Evolutionary conservation across 345 rosid genomes (phyloP), one percentile per base, ranked within the genome.

Genomic region (Nephelium lappaceum): DNA sequence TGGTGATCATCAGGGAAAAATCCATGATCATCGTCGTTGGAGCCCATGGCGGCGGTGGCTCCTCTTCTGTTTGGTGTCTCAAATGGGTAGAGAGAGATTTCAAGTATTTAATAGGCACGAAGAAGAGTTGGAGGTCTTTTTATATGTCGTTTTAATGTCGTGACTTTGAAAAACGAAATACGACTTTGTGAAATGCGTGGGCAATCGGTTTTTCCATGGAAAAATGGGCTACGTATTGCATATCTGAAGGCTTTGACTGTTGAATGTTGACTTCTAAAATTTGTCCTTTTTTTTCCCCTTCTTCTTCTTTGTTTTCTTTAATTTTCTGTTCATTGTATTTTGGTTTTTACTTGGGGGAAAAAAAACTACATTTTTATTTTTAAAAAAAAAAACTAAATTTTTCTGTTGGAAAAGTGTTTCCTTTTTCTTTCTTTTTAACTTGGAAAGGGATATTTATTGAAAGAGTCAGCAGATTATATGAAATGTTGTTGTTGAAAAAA

Each of bases 201-300:
- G 36, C 67, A 51, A 31, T 16, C 25, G 77, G 60, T 25, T 65
- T 71, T 69, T 31, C 36, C 36, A 31, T 31, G 36, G 36, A 31
- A 31, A 27, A 31, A 31, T 31, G 3, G 36, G 36, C 36, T 2
- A 31, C 36, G 36, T 31, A 31, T 31, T 31, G 43, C 24, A 70
- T 82, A 66, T 73, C 3, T 77, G 53, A 79, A 31, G 0, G 42
- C 5, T 65, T 79, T 79, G 85, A 83, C 80, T 67, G 80, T 76
- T 83, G 72, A 83, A 79, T 67, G 75, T 79, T 83, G 83, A 79
- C 85, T 72, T 79, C 36, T 31, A 31, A 27, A 27, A 27, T 27
- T 27, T 0, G 31, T 27, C 2, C 2, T 27, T 0, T 27, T 27
- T 27, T 27, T 27, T 27, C 2, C 2, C 2, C 2, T 2, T 2